These are phyloP conservation scores for Daldinia bambusicola DNA, from an alignment of 495 filamentous ascomycete species.

Conservation along the genomic window DNA sequence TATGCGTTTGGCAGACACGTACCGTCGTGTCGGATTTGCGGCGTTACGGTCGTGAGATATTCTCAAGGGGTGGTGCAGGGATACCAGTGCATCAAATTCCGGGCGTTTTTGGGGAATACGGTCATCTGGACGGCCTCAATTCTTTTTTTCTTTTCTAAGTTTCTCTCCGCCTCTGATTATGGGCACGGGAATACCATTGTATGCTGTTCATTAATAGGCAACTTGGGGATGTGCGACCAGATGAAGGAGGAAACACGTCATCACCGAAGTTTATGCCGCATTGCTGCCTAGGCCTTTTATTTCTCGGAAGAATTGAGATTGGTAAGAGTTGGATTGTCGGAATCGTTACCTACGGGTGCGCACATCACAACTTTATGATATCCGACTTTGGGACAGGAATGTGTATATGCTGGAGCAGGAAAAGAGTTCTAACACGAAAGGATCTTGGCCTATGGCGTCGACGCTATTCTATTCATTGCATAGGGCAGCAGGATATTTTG, in stretches of 20 bases:
- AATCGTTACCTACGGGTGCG: conserved; percentile 23
- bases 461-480: conserved; percentile 6
- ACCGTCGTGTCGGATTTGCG: conserved; percentile 29
- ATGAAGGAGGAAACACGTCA: background rate
- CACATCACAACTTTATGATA: conserved; percentile 5
- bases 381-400: background rate
- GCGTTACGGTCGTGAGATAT: conserved; percentile 33
- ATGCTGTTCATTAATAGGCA: background rate
- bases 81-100: conserved; percentile 30
- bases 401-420: background rate
- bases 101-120: conserved; percentile 33
- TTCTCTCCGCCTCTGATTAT: conserved; percentile 5
- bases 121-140: conserved; percentile 12
- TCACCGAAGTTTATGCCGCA: background rate
- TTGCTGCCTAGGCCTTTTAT: background rate
- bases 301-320: conserved; percentile 3
- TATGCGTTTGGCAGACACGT: conserved; percentile 20
- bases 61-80: conserved; percentile 21
- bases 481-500: conserved; percentile 1
- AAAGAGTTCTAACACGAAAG: conserved; percentile 1
- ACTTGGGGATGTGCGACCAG: background rate
- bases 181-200: conserved; percentile 5
- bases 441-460: conserved; percentile 7
- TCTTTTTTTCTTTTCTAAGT: no score
- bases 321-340: conserved; percentile 7